Evolutionary conservation across 2,329 filamentous ascomycete genomes (phyloP).

Genomic region (Nigrograna mackinnonii): DNA sequence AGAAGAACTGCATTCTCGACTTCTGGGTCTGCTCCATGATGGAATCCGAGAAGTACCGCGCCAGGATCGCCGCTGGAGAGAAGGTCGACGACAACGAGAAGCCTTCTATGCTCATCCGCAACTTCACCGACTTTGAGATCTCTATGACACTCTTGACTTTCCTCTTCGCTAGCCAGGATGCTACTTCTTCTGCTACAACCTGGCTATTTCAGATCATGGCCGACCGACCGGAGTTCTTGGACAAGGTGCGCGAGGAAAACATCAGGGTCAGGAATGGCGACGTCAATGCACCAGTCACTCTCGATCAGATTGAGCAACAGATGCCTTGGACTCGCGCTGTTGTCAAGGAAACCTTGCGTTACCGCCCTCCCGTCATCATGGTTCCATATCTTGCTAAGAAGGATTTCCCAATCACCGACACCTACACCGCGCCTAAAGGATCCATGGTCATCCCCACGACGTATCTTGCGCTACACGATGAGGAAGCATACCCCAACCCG

Average conservation of each 20-base stretch:
- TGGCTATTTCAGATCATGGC: conserved; percentile 94
- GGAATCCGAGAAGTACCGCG: conserved; percentile 77
- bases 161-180: conserved; percentile 94
- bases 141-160: conserved; percentile 92
- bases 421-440: conserved; percentile 87
- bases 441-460: conserved; percentile 92
- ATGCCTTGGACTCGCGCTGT: conserved; percentile 89
- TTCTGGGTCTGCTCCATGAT: conserved; percentile 88
- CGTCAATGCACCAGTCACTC: conserved; percentile 66
- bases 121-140: conserved; percentile 88
- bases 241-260: conserved; percentile 89
- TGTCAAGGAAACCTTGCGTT: conserved; percentile 68
- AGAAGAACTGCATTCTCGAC: conserved; percentile 89
- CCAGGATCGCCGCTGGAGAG: conserved; percentile 73
- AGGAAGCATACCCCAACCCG: conserved; percentile 85
- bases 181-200: conserved; percentile 86
- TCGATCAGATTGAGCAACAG: conserved; percentile 81
- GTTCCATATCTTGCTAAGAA: conserved; percentile 94
- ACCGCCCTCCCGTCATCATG: conserved; percentile 94
- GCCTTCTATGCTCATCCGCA: conserved; percentile 78
- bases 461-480: conserved; percentile 87
- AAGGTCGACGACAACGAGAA: conserved; percentile 73
- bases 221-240: conserved; percentile 84
- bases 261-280: conserved; percentile 74
- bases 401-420: conserved; percentile 81